Evolutionary conservation across 257 asterid genomes (phyloP).

Genomic region (Euphrasia confusa): DNA sequence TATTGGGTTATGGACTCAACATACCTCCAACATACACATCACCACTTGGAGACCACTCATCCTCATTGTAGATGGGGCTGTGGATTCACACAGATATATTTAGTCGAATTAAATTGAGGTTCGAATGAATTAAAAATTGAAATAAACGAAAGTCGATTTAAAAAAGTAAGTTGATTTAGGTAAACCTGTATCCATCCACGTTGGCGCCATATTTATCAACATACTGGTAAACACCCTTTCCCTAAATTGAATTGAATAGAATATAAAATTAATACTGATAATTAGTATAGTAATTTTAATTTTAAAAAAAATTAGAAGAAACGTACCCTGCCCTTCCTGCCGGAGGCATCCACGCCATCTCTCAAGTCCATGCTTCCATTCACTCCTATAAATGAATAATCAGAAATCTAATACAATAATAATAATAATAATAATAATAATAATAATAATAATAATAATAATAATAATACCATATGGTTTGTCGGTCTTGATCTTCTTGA

Average conservation of each 20-base stretch:
- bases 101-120: no score
- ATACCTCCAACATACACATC: conserved; percentile 89
- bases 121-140: no score
- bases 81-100: no score
- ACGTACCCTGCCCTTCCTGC: conserved; percentile 67
- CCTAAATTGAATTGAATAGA: conserved; percentile 35
- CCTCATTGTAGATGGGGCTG: conserved; percentile 68
- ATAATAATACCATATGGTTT: conserved; percentile 57
- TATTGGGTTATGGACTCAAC: no score
- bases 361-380: conserved; percentile 71
- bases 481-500: conserved; percentile 73
- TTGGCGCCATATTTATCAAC: conserved; percentile 96
- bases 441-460: neutral
- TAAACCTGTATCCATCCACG: conserved; percentile 78
- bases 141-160: no score
- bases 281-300: no score
- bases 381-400: conserved; percentile 33
- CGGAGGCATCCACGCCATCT: conserved; percentile 71
- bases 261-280: no score
- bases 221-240: conserved; percentile 95
- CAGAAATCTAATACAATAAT: no score
- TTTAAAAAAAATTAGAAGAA: neutral
- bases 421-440: neutral
- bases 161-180: neutral
- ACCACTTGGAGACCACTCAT: conserved; percentile 84